phyloP scores from a whole-genome alignment of 2,329 filamentous ascomycete genomes.

The Fusarium papillatum region DNA sequence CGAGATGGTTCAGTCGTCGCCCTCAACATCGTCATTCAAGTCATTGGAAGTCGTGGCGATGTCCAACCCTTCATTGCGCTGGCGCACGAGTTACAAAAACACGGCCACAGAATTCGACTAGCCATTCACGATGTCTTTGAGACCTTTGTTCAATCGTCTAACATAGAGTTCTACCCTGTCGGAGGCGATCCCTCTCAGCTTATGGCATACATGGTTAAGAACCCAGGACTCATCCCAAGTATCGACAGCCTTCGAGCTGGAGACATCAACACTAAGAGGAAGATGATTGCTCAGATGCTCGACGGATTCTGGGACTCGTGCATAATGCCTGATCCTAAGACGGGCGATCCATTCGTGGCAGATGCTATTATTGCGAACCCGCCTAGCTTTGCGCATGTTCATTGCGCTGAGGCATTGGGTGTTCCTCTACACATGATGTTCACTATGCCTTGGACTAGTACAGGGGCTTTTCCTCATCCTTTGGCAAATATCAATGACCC shows the following conservation, averaged over 20 bases:
- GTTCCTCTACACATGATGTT: constrained; percentile 90
- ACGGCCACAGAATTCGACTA: constrained; percentile 30
- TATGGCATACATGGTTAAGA: constrained; percentile 16
- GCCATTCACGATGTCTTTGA: constrained; percentile 27
- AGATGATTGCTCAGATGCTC: constrained; percentile 12
- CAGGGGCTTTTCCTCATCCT: constrained; percentile 81
- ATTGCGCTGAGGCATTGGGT: constrained; percentile 83
- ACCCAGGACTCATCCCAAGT: constrained; percentile 1
- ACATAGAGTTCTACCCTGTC: constrained; percentile 16
- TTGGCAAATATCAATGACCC: constrained; percentile 76
- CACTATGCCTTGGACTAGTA: constrained; percentile 85
- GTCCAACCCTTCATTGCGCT: constrained; percentile 31
- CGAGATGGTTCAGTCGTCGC: background rate
- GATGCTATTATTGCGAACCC: constrained; percentile 89
- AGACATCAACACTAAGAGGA: constrained; percentile 8
- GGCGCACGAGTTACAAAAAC: constrained; percentile 15
- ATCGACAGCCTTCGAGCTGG: constrained; percentile 6
- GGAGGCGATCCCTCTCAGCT: constrained; percentile 30
- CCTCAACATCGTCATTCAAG: constrained; percentile 32
- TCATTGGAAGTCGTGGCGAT: constrained; percentile 29
- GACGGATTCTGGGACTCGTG: constrained; percentile 31
- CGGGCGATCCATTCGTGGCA: constrained; percentile 68
- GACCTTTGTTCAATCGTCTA: background rate
- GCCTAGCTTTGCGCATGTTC: constrained; percentile 81
- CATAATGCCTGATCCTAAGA: background rate